These are phyloP conservation scores for Plenodomus tracheiphilus DNA, from an alignment of 2,329 filamentous ascomycete species.

Conservation along the genomic window DNA sequence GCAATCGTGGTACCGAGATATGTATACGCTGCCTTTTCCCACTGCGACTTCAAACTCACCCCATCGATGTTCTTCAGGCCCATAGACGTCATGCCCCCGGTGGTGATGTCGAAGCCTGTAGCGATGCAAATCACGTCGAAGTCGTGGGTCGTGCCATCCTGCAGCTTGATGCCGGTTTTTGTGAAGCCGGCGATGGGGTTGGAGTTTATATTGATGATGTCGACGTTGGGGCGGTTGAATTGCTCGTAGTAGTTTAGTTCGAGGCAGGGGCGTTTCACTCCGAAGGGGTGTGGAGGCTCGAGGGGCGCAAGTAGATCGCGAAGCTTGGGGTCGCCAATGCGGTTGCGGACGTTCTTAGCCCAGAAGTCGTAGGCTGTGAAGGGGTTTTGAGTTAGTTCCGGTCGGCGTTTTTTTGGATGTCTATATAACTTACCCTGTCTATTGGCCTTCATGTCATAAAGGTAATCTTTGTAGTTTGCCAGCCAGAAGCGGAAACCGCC, in stretches of 20 bases:
- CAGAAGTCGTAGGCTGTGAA: conserved; percentile 47
- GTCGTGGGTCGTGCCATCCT: conserved; percentile 48
- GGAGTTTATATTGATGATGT: conserved; percentile 49
- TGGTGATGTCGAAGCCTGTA: conserved; percentile 49
- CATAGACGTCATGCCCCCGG: conserved; percentile 22
- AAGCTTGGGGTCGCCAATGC: conserved; percentile 42
- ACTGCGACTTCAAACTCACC: conserved; percentile 17
- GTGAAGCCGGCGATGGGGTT: conserved; percentile 53
- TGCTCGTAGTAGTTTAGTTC: conserved; percentile 44
- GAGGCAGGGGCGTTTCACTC: conserved; percentile 25
- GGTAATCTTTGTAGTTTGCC: conserved; percentile 39
- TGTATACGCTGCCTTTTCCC: conserved; percentile 21
- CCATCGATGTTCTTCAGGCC: conserved; percentile 42
- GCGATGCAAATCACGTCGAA: conserved; percentile 58
- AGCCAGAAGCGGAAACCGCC: conserved; percentile 30
- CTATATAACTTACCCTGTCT: conserved; percentile 20
- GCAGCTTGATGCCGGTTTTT: conserved; percentile 53
- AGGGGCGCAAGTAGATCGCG: conserved; percentile 47
- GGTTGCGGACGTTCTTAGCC: conserved; percentile 44
- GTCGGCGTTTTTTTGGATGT: too few species aligned
- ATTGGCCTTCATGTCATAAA: conserved; percentile 44
- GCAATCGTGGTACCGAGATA: conserved; percentile 47
- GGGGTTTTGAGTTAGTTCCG: too few species aligned
- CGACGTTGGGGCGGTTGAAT: conserved; percentile 50
- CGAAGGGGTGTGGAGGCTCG: conserved; percentile 32